These are phyloP conservation scores for Triticum monococcum DNA, from an alignment of 176 grass and related monocot genomes.

Conservation along the genomic window DNA sequence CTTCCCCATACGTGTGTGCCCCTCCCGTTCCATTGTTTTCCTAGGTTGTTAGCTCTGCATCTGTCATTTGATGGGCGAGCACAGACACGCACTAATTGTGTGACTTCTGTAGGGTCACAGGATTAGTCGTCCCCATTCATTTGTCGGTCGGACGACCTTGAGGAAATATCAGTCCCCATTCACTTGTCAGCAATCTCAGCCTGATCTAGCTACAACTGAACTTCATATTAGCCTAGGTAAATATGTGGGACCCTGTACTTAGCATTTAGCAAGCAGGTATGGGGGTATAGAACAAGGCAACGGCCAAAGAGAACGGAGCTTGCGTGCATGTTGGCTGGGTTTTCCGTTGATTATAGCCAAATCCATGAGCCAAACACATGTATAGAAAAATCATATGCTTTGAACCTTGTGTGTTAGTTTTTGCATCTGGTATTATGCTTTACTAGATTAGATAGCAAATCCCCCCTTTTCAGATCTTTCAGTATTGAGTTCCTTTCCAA, in stretches of 20 bases:
- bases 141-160: not conserved
- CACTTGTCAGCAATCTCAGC: not conserved
- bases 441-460: not conserved
- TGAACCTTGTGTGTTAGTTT: not conserved
- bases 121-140: not conserved
- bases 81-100: not conserved
- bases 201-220: conserved; percentile 1
- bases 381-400: not conserved
- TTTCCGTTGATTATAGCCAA: not conserved
- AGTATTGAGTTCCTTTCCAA: not conserved
- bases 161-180: not conserved
- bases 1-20: not conserved
- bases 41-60: not conserved
- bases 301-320: not conserved
- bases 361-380: not conserved
- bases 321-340: not conserved
- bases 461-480: not conserved
- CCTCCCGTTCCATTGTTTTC: not conserved
- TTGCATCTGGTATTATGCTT: not conserved
- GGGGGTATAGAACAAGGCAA: not conserved
- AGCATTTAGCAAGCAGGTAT: not conserved
- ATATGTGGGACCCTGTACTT: not conserved
- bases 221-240: not conserved
- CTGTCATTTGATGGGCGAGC: conserved; percentile 27
- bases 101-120: conserved; percentile 4